A percentile compares a stretch with the other conserved stretches of the same genome.
These are phyloP conservation scores for Leishmania turanica DNA, from an alignment of 208 protist genomes.

Conservation along the genomic window DNA sequence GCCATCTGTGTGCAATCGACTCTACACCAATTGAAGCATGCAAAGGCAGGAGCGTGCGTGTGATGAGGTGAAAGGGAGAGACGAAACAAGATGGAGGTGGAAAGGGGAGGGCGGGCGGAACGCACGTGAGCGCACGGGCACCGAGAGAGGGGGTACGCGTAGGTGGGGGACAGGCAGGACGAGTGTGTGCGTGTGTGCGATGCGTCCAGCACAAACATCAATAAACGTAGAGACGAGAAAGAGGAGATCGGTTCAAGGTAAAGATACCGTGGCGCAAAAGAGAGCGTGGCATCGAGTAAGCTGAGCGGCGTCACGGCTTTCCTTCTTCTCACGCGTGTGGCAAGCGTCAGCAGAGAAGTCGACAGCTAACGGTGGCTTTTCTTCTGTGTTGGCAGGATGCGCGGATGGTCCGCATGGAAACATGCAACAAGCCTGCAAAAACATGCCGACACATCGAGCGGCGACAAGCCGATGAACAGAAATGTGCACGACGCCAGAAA, in stretches of 20 bases:
- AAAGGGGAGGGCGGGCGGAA: neutral
- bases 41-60: neutral
- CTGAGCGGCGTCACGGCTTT: neutral
- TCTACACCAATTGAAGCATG: neutral
- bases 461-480: neutral
- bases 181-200: neutral
- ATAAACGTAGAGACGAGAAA: neutral
- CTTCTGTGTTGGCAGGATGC: neutral
- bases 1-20: neutral
- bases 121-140: neutral
- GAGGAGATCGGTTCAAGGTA: neutral
- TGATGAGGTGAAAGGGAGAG: too few species aligned
- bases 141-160: neutral
- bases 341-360: neutral
- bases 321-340: neutral
- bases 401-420: neutral
- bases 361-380: neutral
- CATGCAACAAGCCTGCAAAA: neutral
- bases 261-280: neutral
- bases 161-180: neutral
- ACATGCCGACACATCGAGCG: neutral
- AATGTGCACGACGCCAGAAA: neutral
- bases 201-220: neutral
- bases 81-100: neutral
- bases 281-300: neutral